Base-by-base conservation (phyloP, 2,329 filamentous ascomycete species). In the Myriosclerotinia scirpicola region DNA sequence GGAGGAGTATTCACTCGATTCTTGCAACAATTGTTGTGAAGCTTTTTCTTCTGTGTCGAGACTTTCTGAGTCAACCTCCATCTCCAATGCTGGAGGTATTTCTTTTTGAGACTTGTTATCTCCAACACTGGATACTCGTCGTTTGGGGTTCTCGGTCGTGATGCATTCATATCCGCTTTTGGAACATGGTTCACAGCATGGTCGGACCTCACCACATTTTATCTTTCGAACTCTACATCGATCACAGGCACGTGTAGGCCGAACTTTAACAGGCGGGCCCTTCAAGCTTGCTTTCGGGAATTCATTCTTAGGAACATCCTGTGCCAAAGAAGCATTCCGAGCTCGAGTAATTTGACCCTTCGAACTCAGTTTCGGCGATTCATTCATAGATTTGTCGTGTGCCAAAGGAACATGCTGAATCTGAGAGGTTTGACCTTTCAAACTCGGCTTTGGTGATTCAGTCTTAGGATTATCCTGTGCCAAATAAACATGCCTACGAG, bases 1-100 rank as follows among this genome's bases (percentile, higher is more conserved):
- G 34, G 20, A 48, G 17, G 64, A 60, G 14, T 66, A 66, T 66
- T 66, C 58, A 66, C n/a, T 63, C 11, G 64, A 54, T 20, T 66
- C 64, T 48, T 54, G 46, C 17, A 66, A 46, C 12, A 66, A 53
- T 55, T 66, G 64, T 17, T 66, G 56, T 46, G 64, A 66, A 26
- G 56, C 44, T 22, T 63, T 61, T 34, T 66, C 56, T 26, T 52
- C 64, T 12, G 40, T 46, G n/a, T 61, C 54, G 4, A 34, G 42
- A 9, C 40, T 38, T 48, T 66, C 64, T 1, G 64, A 66, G 42
- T 62, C 64, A 8, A 63, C 11, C 5, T 66, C 64, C 17, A 38
- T 60, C 30, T 60, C 58, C 20, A 14, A 12, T 48, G 34, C 15
- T 12, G 44, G 58, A 20, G 30, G 17, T 26, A 26, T 38, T 20